Conservation (phyloP, 768 basidiomycete species). For the Leccinellum rugosiceps region DNA sequence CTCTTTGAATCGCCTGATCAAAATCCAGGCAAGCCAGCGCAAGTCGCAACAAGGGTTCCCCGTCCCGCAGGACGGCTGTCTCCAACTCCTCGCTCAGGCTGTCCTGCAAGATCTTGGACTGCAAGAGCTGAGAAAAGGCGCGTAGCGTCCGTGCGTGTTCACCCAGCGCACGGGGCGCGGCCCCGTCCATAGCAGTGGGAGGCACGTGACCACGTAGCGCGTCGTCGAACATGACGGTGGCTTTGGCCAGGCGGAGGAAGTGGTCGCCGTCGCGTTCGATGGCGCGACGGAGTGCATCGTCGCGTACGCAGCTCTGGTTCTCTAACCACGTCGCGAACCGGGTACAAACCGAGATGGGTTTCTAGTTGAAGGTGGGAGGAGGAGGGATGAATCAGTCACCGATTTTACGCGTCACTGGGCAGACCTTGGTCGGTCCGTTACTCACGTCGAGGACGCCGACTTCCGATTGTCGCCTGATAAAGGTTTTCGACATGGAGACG, state of each 20-base stretch:
- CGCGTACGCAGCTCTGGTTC: constrained; percentile 1
- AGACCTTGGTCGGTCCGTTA: not conserved
- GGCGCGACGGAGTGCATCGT: constrained; percentile 4
- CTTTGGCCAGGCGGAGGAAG: constrained; percentile 18
- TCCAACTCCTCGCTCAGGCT: constrained; percentile 15
- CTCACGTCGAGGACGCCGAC: constrained; percentile 1
- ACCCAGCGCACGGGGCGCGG: not conserved
- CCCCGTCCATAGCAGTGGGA: not conserved
- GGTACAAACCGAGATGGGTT: constrained; percentile 9
- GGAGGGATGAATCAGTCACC: not conserved
- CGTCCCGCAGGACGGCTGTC: constrained; percentile 22
- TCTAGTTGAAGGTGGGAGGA: constrained; percentile 1
- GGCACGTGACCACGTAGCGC: constrained; percentile 9
- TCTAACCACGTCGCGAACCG: constrained; percentile 21
- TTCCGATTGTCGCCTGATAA: not conserved
- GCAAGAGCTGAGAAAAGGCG: constrained; percentile 14
- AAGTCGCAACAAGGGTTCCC: constrained; percentile 17
- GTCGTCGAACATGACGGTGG: constrained; percentile 17
- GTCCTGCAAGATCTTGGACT: constrained; percentile 6
- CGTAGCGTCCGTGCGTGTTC: constrained; percentile 15
- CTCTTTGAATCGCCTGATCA: constrained; percentile 9
- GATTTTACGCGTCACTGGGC: not conserved
- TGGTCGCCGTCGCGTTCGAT: constrained; percentile 22
- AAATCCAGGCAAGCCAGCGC: constrained; percentile 22
- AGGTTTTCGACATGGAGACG: not conserved